Evolutionary conservation across 2,329 filamentous ascomycete genomes (phyloP), one percentile per base, ranked within the genome.

Genomic region (Drechslerella dactyloides): DNA sequence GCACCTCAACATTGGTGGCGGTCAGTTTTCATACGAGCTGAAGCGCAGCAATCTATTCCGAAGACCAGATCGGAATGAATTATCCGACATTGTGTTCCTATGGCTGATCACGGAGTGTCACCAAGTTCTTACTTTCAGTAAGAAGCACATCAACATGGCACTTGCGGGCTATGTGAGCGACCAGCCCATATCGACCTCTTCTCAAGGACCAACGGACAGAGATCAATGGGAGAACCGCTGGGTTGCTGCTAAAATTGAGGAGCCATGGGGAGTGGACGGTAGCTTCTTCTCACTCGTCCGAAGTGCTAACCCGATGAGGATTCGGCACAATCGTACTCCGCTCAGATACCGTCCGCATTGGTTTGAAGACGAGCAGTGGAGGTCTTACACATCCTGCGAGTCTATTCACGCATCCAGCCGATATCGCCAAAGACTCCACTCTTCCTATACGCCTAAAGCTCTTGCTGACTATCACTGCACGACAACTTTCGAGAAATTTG

Each of bases 81-180:
- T 72, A 1, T 72, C 68, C 11, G 68, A 72, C 82, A 80, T 83
- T 52, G 79, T 80, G 11, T 78, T 84, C 19, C 81, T 82, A 1
- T 83, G 81, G 81, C 83, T 84, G 82, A 82, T 84, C 78, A 77
- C 81, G 68, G 77, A 81, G 54, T 78, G 82, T 33, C 72, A 78
- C 13, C 73, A 77, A 6, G 77, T 78, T 24, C 72, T 80, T 3
- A 76, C 77, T 17, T 81, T 81, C 68, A 74, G 79, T 54, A 77
- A 77, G 19, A 75, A 77, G 5, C 78, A 77, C 62, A 76, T 80
- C 17, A 76, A 77, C 51, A 46, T 13, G 21, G 48, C 37, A 5
- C 54, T 64, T 17, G 35, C 50, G 1, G 55, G 59, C 17, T 64
- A 63, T 33, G 30, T 48, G 17, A 24, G 17, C n/a, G 33, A 48